Evolutionary conservation across 2,329 filamentous ascomycete species (phyloP).

Genomic region (Fusarium nodosum): DNA sequence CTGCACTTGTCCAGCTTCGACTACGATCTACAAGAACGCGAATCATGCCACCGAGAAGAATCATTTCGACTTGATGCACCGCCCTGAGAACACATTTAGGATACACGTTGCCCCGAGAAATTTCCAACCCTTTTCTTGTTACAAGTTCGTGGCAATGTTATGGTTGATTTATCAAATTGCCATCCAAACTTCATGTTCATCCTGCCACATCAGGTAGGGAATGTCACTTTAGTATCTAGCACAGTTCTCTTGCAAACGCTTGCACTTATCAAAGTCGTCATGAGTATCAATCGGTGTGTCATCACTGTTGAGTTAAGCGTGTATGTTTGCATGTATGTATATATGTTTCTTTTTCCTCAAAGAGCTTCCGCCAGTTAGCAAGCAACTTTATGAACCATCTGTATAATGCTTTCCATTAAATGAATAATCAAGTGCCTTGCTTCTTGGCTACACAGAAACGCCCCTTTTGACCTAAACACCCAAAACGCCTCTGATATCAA

Average conservation of each 20-base stretch:
- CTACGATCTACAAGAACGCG: background rate
- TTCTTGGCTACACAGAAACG: slow-evolving; percentile 23
- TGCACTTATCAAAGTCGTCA: background rate
- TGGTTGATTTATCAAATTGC: background rate
- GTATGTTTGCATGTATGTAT: background rate
- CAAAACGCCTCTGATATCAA: slow-evolving; percentile 24
- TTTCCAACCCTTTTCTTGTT: background rate
- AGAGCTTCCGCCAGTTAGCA: background rate
- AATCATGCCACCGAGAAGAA: background rate
- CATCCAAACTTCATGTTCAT: background rate
- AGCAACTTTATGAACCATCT: slow-evolving; percentile 5
- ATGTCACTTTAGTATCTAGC: background rate
- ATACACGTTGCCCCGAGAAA: background rate
- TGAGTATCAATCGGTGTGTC: background rate
- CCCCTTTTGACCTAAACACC: slow-evolving; percentile 27
- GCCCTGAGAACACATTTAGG: background rate
- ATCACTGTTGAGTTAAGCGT: background rate
- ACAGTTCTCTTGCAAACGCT: background rate
- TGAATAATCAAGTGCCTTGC: slow-evolving; percentile 17
- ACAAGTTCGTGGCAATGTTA: background rate
- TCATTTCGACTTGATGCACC: background rate
- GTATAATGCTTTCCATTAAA: slow-evolving; percentile 10
- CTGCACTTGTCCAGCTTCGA: slow-evolving; percentile 6
- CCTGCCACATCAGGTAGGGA: too few relatives aligned
- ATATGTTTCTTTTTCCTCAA: background rate